These are phyloP conservation scores for Agastache rugosa DNA, from an alignment of 257 asterid genomes.

Conservation along the genomic window DNA sequence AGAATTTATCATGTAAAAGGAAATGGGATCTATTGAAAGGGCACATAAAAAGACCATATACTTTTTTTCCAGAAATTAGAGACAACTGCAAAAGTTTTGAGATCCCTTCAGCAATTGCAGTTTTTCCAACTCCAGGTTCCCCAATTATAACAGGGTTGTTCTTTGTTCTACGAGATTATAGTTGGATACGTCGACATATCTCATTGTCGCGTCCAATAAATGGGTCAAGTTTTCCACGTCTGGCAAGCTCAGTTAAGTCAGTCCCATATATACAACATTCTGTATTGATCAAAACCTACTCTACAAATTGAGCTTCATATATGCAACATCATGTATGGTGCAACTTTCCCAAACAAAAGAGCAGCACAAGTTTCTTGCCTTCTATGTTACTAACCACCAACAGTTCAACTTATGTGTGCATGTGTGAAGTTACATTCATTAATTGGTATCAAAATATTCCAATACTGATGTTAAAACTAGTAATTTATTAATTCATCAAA, in stretches of 20 bases:
- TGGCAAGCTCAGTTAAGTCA: slow-evolving; percentile 94
- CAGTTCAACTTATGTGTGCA: not conserved
- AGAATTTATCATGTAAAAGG: no score
- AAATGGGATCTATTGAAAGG: slow-evolving; percentile 3
- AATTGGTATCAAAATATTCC: not conserved
- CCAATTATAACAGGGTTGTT: slow-evolving; percentile 97
- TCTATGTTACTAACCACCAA: not conserved
- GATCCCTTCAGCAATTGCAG: slow-evolving; percentile 98
- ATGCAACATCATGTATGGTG: not conserved
- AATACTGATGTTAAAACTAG: not conserved
- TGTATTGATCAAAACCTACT: not conserved
- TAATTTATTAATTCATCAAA: not conserved
- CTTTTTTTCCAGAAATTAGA: not conserved
- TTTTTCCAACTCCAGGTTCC: slow-evolving; percentile 99
- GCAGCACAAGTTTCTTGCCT: not conserved
- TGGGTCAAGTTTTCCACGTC: slow-evolving; percentile 96
- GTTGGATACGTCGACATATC: slow-evolving; percentile 91
- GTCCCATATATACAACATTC: no score
- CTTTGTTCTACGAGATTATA: slow-evolving; percentile 87
- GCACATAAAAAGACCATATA: not conserved
- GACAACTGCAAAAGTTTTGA: not conserved
- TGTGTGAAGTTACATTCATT: no score
- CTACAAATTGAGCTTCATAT: not conserved
- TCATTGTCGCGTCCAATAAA: slow-evolving; percentile 98
- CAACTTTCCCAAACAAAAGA: not conserved